These are phyloP conservation scores for Pseudonitzschia delicatissima DNA, from an alignment of 108 stramenopile species.

Conservation along the genomic window DNA sequence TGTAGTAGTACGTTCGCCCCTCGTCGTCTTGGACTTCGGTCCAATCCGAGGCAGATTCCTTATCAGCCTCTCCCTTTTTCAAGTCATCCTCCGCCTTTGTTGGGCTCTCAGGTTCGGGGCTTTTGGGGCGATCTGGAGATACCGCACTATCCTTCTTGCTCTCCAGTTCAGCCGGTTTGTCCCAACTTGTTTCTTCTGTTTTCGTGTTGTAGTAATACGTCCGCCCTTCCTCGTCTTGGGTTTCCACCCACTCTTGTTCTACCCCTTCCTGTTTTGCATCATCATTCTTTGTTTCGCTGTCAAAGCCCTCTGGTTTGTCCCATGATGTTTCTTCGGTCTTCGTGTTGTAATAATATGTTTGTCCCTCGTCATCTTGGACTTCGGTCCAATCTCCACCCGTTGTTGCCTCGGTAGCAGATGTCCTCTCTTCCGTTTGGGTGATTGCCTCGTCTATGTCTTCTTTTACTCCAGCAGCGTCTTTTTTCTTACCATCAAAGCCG, in stretches of 20 bases:
- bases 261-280: neutral
- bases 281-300: neutral
- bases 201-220: slow-evolving; percentile 70
- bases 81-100: neutral
- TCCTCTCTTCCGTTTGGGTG: neutral
- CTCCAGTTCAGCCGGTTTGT: slow-evolving; percentile 44
- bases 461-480: slow-evolving; percentile 13
- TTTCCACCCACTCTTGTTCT: slow-evolving; percentile 40
- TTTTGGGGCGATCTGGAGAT: neutral
- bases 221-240: slow-evolving; percentile 62
- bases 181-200: slow-evolving; percentile 74
- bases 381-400: slow-evolving; percentile 37
- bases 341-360: slow-evolving; percentile 71
- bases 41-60: slow-evolving; percentile 41
- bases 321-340: slow-evolving; percentile 66
- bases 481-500: slow-evolving; percentile 11
- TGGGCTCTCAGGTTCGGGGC: neutral
- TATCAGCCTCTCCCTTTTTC: slow-evolving; percentile 42
- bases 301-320: slow-evolving; percentile 60
- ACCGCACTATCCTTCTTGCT: neutral
- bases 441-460: neutral
- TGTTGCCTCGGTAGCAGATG: neutral
- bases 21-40: slow-evolving; percentile 58
- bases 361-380: slow-evolving; percentile 61
- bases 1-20: slow-evolving; percentile 72